Conservation (phyloP, 768 basidiomycete genomes). For the Boletus patriciae region DNA sequence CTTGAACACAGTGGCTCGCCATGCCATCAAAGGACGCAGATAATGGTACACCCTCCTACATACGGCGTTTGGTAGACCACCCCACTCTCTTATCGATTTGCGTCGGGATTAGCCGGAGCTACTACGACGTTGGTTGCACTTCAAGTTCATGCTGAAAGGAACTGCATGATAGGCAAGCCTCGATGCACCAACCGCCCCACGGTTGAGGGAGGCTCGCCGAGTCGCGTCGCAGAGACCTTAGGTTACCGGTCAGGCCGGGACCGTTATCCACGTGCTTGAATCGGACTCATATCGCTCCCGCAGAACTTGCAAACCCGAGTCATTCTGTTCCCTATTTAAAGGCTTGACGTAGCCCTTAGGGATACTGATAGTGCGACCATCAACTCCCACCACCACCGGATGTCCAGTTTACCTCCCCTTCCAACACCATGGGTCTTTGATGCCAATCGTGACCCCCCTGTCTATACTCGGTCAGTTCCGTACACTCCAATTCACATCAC, state of each 20-base stretch:
- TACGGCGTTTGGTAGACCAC: background rate
- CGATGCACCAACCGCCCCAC: background rate
- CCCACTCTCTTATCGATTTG: background rate
- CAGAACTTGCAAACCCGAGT: too few relatives aligned
- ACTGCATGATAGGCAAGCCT: background rate
- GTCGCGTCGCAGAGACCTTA: too few relatives aligned
- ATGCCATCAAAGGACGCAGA: background rate
- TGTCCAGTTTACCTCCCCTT: background rate
- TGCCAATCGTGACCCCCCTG: conserved; percentile 3
- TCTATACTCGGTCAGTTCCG: conserved; percentile 17
- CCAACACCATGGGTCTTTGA: conserved; percentile 10
- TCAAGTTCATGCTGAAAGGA: background rate
- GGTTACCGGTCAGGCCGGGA: too few relatives aligned
- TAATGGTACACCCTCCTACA: background rate
- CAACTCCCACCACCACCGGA: background rate
- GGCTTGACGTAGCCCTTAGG: too few relatives aligned
- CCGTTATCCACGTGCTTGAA: too few relatives aligned
- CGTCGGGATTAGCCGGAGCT: background rate
- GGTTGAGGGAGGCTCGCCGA: too few relatives aligned
- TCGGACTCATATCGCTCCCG: too few relatives aligned
- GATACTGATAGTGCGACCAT: too few relatives aligned
- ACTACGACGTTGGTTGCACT: background rate
- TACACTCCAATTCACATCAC: background rate
- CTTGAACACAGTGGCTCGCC: too few relatives aligned
- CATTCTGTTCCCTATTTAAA: too few relatives aligned